phyloP scores from a whole-genome alignment of 176 grass and related monocot species.

The Lolium multiflorum region DNA sequence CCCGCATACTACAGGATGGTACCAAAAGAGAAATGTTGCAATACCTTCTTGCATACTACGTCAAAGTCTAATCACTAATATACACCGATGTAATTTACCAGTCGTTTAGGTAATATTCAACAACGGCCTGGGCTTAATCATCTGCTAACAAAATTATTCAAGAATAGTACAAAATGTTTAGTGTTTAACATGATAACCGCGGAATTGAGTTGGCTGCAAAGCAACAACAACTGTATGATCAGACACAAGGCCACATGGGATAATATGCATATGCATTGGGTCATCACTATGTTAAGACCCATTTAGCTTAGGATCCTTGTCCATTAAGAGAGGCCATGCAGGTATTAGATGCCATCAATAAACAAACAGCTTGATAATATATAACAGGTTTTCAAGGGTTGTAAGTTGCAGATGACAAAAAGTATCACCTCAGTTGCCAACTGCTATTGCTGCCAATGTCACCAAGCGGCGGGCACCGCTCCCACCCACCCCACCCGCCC shows the following conservation, averaged over 20 bases:
- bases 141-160: conserved; percentile 9
- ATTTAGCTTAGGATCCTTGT: not conserved
- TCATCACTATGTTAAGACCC: conserved; percentile 2
- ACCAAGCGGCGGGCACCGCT: conserved; percentile 58
- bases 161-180: not conserved
- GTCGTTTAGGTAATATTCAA: not conserved
- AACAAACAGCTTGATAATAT: not conserved
- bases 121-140: too few relatives aligned
- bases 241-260: not conserved
- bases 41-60: not conserved
- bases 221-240: not conserved
- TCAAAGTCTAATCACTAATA: conserved; percentile 17
- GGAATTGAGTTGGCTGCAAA: not conserved
- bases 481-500: conserved; percentile 63
- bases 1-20: conserved; percentile 3
- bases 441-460: conserved; percentile 35
- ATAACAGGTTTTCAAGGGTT: not conserved
- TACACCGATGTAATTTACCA: not conserved
- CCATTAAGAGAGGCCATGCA: not conserved
- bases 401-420: conserved; percentile 14
- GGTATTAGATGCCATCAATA: not conserved
- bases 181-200: not conserved
- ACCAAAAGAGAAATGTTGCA: conserved; percentile 14
- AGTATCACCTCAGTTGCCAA: conserved; percentile 51
- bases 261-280: not conserved